These are phyloP conservation scores for Pseudonitzschia delicatissima DNA, from an alignment of 108 stramenopile species.

Conservation along the genomic window DNA sequence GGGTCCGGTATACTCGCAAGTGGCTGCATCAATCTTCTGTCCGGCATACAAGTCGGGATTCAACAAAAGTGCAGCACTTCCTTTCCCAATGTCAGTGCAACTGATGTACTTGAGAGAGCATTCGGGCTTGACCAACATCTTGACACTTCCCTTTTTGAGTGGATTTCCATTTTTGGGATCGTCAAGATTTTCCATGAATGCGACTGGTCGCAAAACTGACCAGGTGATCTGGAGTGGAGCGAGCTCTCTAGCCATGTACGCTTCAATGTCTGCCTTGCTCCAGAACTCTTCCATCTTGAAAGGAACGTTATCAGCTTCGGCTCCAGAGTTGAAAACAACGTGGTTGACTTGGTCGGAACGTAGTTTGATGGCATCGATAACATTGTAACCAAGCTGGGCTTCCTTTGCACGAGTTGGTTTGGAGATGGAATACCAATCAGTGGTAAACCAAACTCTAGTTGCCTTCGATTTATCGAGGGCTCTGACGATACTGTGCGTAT, in stretches of 20 bases:
- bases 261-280: slow-evolving; percentile 32
- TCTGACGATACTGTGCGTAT: slow-evolving; percentile 18
- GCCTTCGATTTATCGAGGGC: slow-evolving; percentile 34
- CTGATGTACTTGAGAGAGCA: slow-evolving; percentile 18
- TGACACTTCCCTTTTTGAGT: slow-evolving; percentile 28
- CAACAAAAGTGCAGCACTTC: slow-evolving; percentile 19
- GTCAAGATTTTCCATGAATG: slow-evolving; percentile 35
- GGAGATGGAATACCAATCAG: slow-evolving; percentile 24
- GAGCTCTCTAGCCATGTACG: slow-evolving; percentile 26
- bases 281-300: slow-evolving; percentile 25
- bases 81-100: slow-evolving; percentile 34
- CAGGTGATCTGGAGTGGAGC: slow-evolving; percentile 17
- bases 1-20: slow-evolving; percentile 22
- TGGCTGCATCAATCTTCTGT: slow-evolving; percentile 30
- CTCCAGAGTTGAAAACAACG: slow-evolving; percentile 34
- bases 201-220: slow-evolving; percentile 38
- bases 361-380: slow-evolving; percentile 28
- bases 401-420: slow-evolving; percentile 18
- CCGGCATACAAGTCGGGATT: slow-evolving; percentile 27
- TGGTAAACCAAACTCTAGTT: slow-evolving; percentile 34
- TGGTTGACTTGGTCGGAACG: slow-evolving; percentile 13
- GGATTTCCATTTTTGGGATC: slow-evolving; percentile 31
- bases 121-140: slow-evolving; percentile 25
- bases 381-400: slow-evolving; percentile 17
- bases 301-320: slow-evolving; percentile 30